phyloP scores from a whole-genome alignment of 1,284 basidiomycete species.

The Polyporus tsugae region DNA sequence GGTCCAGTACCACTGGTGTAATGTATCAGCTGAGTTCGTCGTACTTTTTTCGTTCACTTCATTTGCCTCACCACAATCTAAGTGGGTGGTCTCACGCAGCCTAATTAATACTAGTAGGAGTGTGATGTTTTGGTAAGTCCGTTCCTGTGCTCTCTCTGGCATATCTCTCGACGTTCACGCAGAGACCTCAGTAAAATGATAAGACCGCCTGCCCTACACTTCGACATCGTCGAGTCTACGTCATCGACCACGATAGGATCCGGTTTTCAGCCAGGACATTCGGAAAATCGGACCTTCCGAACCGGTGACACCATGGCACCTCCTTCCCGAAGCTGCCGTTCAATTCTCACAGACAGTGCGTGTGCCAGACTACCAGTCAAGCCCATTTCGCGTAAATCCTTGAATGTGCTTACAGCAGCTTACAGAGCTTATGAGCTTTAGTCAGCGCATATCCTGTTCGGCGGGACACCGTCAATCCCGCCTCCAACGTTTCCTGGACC shows the following conservation, averaged over 20 bases:
- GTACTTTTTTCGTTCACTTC: no score
- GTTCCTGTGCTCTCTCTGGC: no score
- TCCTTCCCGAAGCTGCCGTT: background rate
- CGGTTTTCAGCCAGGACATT: background rate
- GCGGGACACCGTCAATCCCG: background rate
- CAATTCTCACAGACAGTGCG: background rate
- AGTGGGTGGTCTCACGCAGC: no score
- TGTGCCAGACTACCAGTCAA: background rate
- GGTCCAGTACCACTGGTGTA: no score
- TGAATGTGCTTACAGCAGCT: background rate
- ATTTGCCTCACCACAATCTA: no score
- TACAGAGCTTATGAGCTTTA: background rate
- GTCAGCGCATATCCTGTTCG: background rate
- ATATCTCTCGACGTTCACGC: no score
- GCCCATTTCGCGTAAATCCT: background rate
- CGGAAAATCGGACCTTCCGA: background rate
- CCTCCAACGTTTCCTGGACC: background rate
- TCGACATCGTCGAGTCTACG: background rate
- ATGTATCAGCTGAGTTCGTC: no score
- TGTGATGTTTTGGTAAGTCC: no score
- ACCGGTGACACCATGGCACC: background rate
- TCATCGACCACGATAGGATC: background rate
- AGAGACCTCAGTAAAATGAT: no score
- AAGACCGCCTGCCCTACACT: background rate
- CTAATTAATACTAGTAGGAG: no score